Evolutionary conservation across 2,329 filamentous ascomycete genomes (phyloP).

Genomic region (Aureobasidium pullulans): DNA sequence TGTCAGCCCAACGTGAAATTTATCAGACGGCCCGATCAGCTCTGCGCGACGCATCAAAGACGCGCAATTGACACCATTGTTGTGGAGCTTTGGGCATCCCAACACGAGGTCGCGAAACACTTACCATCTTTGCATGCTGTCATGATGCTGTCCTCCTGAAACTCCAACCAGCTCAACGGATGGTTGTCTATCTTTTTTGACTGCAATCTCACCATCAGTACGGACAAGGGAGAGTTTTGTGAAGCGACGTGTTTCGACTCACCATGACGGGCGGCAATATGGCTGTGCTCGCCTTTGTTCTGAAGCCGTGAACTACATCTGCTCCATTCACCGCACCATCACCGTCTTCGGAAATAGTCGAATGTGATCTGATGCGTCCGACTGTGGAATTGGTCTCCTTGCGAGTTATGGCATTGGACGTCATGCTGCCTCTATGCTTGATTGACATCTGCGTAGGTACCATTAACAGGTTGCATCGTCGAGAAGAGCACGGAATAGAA

Average conservation of each 20-base stretch:
- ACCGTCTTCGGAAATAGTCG: constrained; percentile 49
- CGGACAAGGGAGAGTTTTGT: background rate
- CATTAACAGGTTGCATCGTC: background rate
- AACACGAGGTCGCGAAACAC: constrained; percentile 27
- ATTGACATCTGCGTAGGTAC: constrained; percentile 32
- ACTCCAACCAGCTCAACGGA: constrained; percentile 83
- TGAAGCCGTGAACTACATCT: constrained; percentile 68
- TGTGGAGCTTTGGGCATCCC: background rate
- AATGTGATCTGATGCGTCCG: constrained; percentile 63
- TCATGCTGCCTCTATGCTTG: constrained; percentile 48
- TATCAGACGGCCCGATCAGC: constrained; percentile 1
- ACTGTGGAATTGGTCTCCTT: constrained; percentile 44
- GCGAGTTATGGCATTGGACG: constrained; percentile 53
- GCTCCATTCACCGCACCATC: constrained; percentile 28
- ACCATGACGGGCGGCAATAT: constrained; percentile 88
- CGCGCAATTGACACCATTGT: background rate
- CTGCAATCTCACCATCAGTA: constrained; percentile 36
- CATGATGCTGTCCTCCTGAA: constrained; percentile 86
- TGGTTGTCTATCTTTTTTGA: constrained; percentile 79
- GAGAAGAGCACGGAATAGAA: constrained; percentile 19
- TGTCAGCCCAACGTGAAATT: constrained; percentile 7
- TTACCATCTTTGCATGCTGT: constrained; percentile 85
- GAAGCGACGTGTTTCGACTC: constrained; percentile 27
- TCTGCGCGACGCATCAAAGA: constrained; percentile 1
- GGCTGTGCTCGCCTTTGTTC: constrained; percentile 74